Conservation (phyloP, 164 flowering plant species). For the Santalum album region DNA sequence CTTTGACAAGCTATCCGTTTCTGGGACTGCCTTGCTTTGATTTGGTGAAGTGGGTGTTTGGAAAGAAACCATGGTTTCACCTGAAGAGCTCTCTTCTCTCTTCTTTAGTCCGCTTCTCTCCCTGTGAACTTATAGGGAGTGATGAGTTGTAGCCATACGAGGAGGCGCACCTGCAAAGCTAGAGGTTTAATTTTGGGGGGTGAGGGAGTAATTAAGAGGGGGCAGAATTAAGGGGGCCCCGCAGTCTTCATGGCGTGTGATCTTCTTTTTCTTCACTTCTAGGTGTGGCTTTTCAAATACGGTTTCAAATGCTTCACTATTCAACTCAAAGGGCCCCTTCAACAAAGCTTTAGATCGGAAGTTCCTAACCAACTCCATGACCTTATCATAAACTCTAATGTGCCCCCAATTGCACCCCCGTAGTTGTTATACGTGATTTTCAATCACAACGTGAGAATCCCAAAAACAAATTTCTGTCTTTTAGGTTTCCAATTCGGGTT, state of each 20-base stretch:
- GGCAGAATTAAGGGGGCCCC: constrained; percentile 25
- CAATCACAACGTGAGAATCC: too few species aligned
- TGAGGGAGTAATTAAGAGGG: constrained; percentile 25
- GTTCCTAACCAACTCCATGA: too few species aligned
- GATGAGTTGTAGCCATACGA: not conserved
- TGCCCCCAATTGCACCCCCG: too few species aligned
- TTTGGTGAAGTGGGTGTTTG: constrained; percentile 24
- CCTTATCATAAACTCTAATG: too few species aligned
- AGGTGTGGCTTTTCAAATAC: constrained; percentile 13
- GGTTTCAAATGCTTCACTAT: too few species aligned
- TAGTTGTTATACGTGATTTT: too few species aligned
- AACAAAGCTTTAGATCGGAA: too few species aligned
- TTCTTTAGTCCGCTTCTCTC: not conserved
- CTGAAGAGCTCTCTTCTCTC: constrained; percentile 3
- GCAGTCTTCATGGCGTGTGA: constrained; percentile 21
- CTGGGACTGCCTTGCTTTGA: constrained; percentile 11
- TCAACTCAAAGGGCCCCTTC: not conserved
- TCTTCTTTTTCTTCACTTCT: not conserved
- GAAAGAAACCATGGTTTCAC: constrained; percentile 44
- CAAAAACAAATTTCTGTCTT: too few species aligned
- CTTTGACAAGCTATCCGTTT: constrained; percentile 26
- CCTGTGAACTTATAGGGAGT: constrained; percentile 1
- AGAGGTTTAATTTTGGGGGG: constrained; percentile 25
- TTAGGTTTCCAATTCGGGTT: too few species aligned
- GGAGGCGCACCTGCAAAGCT: constrained; percentile 13